Percentiles rank a stretch among this genome's conserved stretches.
phyloP scores from a whole-genome alignment of 768 basidiomycete species.

The Chiua virens region DNA sequence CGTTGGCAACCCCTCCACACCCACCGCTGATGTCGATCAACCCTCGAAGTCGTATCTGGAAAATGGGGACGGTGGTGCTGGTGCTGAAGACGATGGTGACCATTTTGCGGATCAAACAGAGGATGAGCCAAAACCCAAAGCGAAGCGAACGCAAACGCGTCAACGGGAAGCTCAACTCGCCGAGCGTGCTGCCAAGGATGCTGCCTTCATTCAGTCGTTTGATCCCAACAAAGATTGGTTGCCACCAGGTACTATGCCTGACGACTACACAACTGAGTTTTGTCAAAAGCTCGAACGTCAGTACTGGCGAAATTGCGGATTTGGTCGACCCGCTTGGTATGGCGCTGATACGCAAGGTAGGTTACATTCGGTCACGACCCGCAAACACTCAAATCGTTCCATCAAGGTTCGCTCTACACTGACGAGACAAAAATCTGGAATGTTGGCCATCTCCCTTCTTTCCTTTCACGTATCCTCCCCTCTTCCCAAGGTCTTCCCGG shows the following conservation, averaged over 20 bases:
- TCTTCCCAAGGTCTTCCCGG: slow-evolving; percentile 78
- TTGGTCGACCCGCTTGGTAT: slow-evolving; percentile 94
- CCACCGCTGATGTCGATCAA: slow-evolving; percentile 9
- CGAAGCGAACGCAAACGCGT: slow-evolving; percentile 44
- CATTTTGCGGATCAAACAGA: slow-evolving; percentile 26
- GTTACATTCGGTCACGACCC: slow-evolving; percentile 18
- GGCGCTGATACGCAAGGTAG: slow-evolving; percentile 92
- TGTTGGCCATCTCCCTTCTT: slow-evolving; percentile 86
- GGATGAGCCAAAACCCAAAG: slow-evolving; percentile 39
- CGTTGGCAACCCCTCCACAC: slow-evolving; percentile 20
- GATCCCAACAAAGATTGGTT: slow-evolving; percentile 78
- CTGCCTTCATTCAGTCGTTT: slow-evolving; percentile 66
- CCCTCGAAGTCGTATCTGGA: not conserved
- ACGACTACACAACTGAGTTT: slow-evolving; percentile 86
- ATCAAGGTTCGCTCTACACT: slow-evolving; percentile 63
- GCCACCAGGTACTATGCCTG: slow-evolving; percentile 64
- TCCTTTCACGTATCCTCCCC: slow-evolving; percentile 78
- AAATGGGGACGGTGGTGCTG: slow-evolving; percentile 9
- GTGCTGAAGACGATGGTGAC: slow-evolving; percentile 17
- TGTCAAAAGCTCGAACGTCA: slow-evolving; percentile 85
- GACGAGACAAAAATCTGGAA: slow-evolving; percentile 87
- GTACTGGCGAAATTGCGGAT: slow-evolving; percentile 89
- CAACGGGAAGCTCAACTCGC: slow-evolving; percentile 51
- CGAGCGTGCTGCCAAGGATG: slow-evolving; percentile 42
- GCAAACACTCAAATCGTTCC: not conserved